Percentiles rank a stretch among this genome's conserved stretches.
phyloP scores from a whole-genome alignment of 805 yeast species.

The Zygotorulaspora danielsina region DNA sequence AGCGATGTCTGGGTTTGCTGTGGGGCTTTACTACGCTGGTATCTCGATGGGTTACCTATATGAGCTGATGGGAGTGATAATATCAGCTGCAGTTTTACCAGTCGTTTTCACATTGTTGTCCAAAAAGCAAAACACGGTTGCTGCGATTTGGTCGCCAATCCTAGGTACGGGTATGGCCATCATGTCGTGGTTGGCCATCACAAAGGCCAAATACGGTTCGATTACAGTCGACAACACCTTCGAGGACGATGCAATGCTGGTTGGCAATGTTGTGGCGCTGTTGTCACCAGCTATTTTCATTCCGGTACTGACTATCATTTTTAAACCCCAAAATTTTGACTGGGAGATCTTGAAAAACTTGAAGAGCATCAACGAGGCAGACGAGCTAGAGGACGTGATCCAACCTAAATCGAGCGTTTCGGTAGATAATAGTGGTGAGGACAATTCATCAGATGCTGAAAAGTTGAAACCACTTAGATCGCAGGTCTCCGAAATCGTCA shows the following conservation, averaged over 20 bases:
- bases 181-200: slow-evolving; percentile 58
- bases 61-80: slow-evolving; percentile 84
- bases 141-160: slow-evolving; percentile 74
- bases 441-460: slow-evolving; percentile 9
- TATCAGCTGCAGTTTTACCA: slow-evolving; percentile 82
- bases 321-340: slow-evolving; percentile 71
- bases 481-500: slow-evolving; percentile 4
- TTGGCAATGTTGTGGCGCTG: slow-evolving; percentile 82
- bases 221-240: slow-evolving; percentile 59
- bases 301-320: slow-evolving; percentile 59
- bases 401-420: slow-evolving; percentile 8
- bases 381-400: slow-evolving; percentile 43
- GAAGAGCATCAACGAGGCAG: slow-evolving; percentile 66
- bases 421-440: slow-evolving; percentile 2
- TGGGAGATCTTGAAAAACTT: slow-evolving; percentile 60
- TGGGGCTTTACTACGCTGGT: slow-evolving; percentile 76
- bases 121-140: slow-evolving; percentile 56
- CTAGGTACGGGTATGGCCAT: slow-evolving; percentile 72
- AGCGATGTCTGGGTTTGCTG: slow-evolving; percentile 76
- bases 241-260: slow-evolving; percentile 81
- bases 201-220: slow-evolving; percentile 41
- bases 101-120: slow-evolving; percentile 63
- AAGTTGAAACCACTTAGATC: slow-evolving; percentile 7
- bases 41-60: slow-evolving; percentile 84
- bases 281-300: slow-evolving; percentile 63